Base-by-base conservation (phyloP, 768 basidiomycete genomes). In the Amanita subjunquillea region DNA sequence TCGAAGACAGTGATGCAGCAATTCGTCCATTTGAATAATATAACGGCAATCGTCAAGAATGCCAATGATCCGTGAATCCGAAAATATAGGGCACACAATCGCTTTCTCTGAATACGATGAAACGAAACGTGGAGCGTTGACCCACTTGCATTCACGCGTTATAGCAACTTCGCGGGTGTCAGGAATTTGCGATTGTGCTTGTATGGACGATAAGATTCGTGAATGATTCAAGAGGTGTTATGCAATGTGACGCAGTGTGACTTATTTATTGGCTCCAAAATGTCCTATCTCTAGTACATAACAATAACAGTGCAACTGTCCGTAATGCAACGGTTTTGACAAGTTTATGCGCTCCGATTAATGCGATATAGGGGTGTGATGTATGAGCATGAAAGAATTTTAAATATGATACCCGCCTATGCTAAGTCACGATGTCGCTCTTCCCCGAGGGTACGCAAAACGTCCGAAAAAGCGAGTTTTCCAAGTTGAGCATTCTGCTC, bases 401-500 rank as follows among this genome's bases (percentile, higher is more conserved):
- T 27, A 30, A 30, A 17, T n/a, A 36, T 4, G 17, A 48, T 34
- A 23, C 6, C 25, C 9, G 17, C 23, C 43, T 53, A 53, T 46
- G 27, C 43, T 13, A 42, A 9, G 17, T 38, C 43, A 25, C 44
- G 42, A 59, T 87, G 79, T 56, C 84, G 77, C 62, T 83, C 73
- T 59, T 91, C 87, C 82, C 84, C 83, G 63, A 94, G 65, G 56
- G 77, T 77, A 60, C 85, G 74, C 57, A 96, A 67, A 29, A 97
- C 92, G 62, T 91, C 88, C 41, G 91, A 88, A 67, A 97, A 94
- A 22, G 86, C 94, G 49, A 84, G 69, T 66, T 92, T 90, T 50
- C 94, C 94, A 32, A 87, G 70, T 46, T 86, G 87, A 2, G 94
- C 94, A 62, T 97, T 97, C 65, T 91, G 85, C 66, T 89, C 85